A percentile compares a stretch with the other conserved stretches of the same genome.
These are phyloP conservation scores for Arthrobotrys sinensis DNA, from an alignment of 2,329 filamentous ascomycete genomes.

Conservation along the genomic window DNA sequence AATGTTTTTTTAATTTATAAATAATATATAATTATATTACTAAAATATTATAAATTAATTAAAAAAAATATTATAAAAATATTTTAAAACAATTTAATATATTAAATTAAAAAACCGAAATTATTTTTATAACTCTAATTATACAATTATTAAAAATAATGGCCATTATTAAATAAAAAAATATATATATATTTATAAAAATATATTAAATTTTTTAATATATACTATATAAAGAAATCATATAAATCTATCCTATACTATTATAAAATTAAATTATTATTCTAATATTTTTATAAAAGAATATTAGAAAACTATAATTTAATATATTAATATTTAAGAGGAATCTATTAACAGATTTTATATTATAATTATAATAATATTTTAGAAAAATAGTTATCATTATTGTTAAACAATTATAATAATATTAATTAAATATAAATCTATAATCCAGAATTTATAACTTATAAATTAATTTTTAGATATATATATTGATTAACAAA, in stretches of 20 bases:
- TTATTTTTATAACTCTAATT: background rate
- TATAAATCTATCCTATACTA: constrained; percentile 1
- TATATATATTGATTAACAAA: background rate
- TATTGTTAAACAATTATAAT: background rate
- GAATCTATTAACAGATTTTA: background rate
- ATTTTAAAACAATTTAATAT: background rate
- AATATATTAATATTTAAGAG: constrained; percentile 8
- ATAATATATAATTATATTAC: background rate
- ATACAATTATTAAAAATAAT: background rate
- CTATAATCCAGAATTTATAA: background rate
- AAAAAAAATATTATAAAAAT: too few relatives aligned
- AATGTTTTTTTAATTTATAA: too few relatives aligned
- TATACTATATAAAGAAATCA: background rate
- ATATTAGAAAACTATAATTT: constrained; percentile 9
- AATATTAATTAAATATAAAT: constrained; percentile 16
- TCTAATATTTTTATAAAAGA: constrained; percentile 1
- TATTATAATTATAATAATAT: background rate
- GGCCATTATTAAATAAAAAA: background rate
- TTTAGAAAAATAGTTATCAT: background rate
- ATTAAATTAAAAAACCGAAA: background rate
- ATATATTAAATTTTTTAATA: background rate
- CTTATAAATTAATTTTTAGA: constrained; percentile 3
- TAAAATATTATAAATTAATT: background rate
- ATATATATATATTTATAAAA: constrained; percentile 1
- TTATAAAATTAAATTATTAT: constrained; percentile 7